Evolutionary conservation across 23 red algal species (phyloP), one percentile per base, ranked within the genome.

Genomic region (Agarophyton chilense): DNA sequence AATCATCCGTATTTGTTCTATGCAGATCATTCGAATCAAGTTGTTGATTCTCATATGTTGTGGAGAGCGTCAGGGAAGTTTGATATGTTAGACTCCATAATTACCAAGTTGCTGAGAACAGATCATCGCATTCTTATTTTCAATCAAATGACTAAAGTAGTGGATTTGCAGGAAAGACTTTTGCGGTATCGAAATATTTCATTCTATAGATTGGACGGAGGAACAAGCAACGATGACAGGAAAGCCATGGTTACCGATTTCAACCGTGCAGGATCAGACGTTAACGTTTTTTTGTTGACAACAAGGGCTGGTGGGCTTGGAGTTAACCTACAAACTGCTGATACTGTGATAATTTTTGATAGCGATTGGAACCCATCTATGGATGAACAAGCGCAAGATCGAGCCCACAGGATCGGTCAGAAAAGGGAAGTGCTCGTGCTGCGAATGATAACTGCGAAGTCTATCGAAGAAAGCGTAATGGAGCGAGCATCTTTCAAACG

Each of bases 281-380:
- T 96, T 32, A 78, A 99, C 65, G 93, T 99, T 57, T 99, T 99
- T 43, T 84, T 99, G 68, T 72, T 99, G 67, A 99, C 97, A 22
- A 99, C 97, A 31, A 84, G 97, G 3, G 97, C 97, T 33, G 97
- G 97, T 61, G 97, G 97, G 21, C 78, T 99, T 35, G 97, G 97
- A 60, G 97, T 99, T 29, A 99, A 99, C 45, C 82, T 99, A 44
- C 97, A 99, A 61, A 95, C 92, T 17, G 97, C 97, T 50, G 97
- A 99, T 87, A 99, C 97, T n/a, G 97, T 99, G 58, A 99, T 99
- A 46, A 95, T 99, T 58, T 99, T 99, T 64, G 97, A 99, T 83
- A 93, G 87, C 34, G 97, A 99, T 71, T 99, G 97, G 97, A 99
- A 99, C 52, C 97, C 97, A 35, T 94, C 94, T 56, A 92, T 95